phyloP scores from a whole-genome alignment of 768 basidiomycete genomes.

The Crepidotus variabilis region DNA sequence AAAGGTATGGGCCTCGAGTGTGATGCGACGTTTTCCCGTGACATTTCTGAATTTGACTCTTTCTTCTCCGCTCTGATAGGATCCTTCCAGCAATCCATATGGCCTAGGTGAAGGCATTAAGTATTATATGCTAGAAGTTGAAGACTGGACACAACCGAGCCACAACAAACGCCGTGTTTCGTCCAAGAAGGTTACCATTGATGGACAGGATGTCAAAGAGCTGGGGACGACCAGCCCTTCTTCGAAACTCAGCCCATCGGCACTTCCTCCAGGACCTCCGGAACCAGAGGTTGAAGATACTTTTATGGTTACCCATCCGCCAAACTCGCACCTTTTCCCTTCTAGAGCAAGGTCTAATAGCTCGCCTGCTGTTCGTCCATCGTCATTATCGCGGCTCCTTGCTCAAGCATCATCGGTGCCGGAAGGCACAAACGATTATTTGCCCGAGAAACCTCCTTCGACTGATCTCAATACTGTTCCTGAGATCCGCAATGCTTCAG shows the following conservation, averaged over 20 bases:
- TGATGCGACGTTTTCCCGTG: slow-evolving; percentile 11
- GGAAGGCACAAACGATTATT: slow-evolving; percentile 22
- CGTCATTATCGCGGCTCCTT: slow-evolving; percentile 73
- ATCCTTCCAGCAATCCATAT: slow-evolving; percentile 85
- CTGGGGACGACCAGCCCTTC: slow-evolving; percentile 11
- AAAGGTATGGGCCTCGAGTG: slow-evolving; percentile 46
- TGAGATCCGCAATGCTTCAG: slow-evolving; percentile 30
- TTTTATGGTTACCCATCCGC: slow-evolving; percentile 59
- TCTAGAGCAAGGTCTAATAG: slow-evolving; percentile 61
- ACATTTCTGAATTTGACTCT: too few relatives aligned
- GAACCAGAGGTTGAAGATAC: slow-evolving; percentile 72
- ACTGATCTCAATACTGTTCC: slow-evolving; percentile 23
- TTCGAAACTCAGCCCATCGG: slow-evolving; percentile 26
- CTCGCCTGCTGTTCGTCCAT: slow-evolving; percentile 67
- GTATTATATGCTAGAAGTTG: slow-evolving; percentile 91
- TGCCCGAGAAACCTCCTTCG: slow-evolving; percentile 16
- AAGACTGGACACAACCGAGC: slow-evolving; percentile 84
- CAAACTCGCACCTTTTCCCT: slow-evolving; percentile 68
- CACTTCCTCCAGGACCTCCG: slow-evolving; percentile 58
- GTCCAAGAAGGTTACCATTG: slow-evolving; percentile 46
- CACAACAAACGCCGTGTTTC: slow-evolving; percentile 57
- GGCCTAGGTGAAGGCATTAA: slow-evolving; percentile 85
- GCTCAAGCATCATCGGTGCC: slow-evolving; percentile 62
- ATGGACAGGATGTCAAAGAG: slow-evolving; percentile 22
- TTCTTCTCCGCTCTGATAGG: slow-evolving; percentile 36